Conservation (phyloP, 2,329 filamentous ascomycete species). For the Plectosphaerella plurivora region DNA sequence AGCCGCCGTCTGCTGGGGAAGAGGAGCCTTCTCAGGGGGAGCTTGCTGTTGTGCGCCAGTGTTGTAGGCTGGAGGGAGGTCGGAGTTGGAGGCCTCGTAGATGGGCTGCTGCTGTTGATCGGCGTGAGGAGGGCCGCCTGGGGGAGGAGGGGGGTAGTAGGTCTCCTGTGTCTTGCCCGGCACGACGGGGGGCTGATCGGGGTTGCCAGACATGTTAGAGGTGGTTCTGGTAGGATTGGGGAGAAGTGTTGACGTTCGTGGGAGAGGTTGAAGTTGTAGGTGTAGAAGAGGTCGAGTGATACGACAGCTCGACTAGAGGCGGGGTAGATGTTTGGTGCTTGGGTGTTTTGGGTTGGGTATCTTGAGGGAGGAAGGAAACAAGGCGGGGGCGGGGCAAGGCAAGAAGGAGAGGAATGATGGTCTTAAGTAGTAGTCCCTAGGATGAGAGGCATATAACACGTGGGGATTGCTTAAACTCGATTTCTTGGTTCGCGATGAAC, state of each 20-base stretch:
- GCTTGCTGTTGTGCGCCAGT: background rate
- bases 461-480: too few species aligned
- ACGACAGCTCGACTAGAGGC: background rate
- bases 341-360: background rate
- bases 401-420: background rate
- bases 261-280: too few species aligned
- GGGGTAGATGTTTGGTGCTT: background rate
- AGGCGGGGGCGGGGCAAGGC: background rate
- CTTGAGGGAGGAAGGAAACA: background rate
- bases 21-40: background rate
- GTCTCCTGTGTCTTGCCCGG: background rate
- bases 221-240: background rate
- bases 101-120: too few species aligned
- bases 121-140: background rate
- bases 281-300: too few species aligned
- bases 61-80: background rate
- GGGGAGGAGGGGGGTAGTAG: background rate
- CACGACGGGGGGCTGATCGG: constrained; percentile 11
- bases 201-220: constrained; percentile 2
- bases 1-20: constrained; percentile 2
- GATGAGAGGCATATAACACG: too few species aligned
- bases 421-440: too few species aligned
- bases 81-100: background rate
- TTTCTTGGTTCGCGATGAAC: too few species aligned
- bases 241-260: background rate